These are phyloP conservation scores for Aspergillus campestris DNA, from an alignment of 495 filamentous ascomycete genomes.

Conservation along the genomic window DNA sequence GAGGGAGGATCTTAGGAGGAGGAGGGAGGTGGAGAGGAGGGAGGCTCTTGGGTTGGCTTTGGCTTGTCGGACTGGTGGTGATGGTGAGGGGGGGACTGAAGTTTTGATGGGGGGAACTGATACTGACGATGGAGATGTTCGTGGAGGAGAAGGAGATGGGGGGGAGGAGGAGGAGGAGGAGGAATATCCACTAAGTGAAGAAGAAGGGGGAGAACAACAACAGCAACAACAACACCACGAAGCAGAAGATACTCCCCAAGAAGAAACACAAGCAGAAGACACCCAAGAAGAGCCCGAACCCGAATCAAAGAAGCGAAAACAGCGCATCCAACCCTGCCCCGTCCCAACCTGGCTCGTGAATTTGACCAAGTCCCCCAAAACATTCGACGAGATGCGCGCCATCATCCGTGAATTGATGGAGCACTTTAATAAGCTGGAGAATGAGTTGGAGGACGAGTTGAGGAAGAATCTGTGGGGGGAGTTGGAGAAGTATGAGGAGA, in stretches of 20 bases:
- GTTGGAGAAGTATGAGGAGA: not conserved
- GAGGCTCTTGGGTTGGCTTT: not conserved
- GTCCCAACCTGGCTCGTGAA: conserved; percentile 28
- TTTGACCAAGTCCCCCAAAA: conserved; percentile 17
- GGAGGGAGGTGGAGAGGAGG: conserved; percentile 13
- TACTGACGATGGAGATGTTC: no score
- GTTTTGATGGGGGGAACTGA: conserved; percentile 3
- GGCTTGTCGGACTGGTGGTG: conserved; percentile 5
- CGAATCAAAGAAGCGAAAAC: no score
- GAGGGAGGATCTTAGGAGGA: conserved; percentile 15
- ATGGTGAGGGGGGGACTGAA: conserved; percentile 6
- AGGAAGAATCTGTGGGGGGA: conserved; percentile 5
- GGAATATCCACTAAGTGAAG: no score
- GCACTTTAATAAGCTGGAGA: no score
- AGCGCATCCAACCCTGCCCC: conserved; percentile 16
- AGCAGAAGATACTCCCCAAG: not conserved
- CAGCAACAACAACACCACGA: not conserved
- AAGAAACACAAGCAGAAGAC: conserved; percentile 3
- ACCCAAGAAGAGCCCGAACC: no score
- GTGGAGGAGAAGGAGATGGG: not conserved
- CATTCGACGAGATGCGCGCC: conserved; percentile 22
- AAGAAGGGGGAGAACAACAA: not conserved
- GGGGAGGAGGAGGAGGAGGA: not conserved
- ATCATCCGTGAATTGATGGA: conserved; percentile 18
- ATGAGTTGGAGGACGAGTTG: conserved; percentile 10